A percentile compares a stretch with the other conserved stretches of the same genome.
Conservation (phyloP, 2,329 filamentous ascomycete species). For the Ophiosphaerella korrae region DNA sequence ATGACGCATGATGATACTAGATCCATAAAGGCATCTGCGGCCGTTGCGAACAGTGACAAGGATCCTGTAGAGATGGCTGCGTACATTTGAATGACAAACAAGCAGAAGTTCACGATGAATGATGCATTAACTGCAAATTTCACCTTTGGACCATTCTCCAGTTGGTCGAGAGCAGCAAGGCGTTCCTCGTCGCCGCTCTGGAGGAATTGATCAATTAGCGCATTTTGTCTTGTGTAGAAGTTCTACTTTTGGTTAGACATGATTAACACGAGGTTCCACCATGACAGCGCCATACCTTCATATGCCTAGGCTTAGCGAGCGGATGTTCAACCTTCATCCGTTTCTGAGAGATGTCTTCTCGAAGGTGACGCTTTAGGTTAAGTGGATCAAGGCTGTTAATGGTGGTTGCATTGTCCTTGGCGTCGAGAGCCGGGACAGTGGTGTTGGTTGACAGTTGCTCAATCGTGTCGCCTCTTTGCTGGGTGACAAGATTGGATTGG, state of each 20-base stretch:
- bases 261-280: no score
- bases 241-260: constrained; percentile 29
- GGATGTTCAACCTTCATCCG: constrained; percentile 58
- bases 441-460: constrained; percentile 25
- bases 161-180: constrained; percentile 56
- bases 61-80: constrained; percentile 64
- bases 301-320: constrained; percentile 40
- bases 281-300: constrained; percentile 29
- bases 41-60: constrained; percentile 67
- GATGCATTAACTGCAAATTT: constrained; percentile 48
- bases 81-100: constrained; percentile 65
- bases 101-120: constrained; percentile 49
- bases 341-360: constrained; percentile 45
- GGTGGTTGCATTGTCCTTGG: constrained; percentile 28
- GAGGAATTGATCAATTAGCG: constrained; percentile 56
- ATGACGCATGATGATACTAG: constrained; percentile 68
- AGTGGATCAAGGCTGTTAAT: constrained; percentile 41
- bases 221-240: constrained; percentile 50
- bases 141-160: constrained; percentile 53
- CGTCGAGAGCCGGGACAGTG: constrained; percentile 23
- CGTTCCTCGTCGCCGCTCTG: constrained; percentile 62
- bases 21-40: constrained; percentile 70
- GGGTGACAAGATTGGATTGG: constrained; percentile 23
- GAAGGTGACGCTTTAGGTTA: constrained; percentile 41
- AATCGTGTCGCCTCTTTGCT: constrained; percentile 32